A percentile compares a stretch with the other conserved stretches of the same genome.
These are phyloP conservation scores for Metschnikowia lochheadii DNA, from an alignment of 805 yeast species.

Conservation along the genomic window DNA sequence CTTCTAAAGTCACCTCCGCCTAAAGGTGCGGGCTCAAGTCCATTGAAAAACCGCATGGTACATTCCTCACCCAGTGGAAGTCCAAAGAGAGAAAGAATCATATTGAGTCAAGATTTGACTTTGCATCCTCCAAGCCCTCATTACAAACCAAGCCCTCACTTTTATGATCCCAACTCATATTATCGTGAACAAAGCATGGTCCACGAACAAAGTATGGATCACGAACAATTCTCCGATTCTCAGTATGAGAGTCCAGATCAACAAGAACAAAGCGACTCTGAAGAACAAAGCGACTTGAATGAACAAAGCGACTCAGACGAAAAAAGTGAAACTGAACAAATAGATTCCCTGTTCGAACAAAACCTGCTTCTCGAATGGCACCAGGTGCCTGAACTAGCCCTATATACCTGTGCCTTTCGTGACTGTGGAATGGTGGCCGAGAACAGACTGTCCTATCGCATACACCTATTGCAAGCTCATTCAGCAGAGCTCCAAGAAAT, in stretches of 20 bases:
- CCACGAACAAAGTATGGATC: too few species aligned
- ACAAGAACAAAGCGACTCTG: neutral
- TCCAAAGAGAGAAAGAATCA: neutral
- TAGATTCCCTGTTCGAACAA: conserved; percentile 7
- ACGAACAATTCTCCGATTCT: too few species aligned
- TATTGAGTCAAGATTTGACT: neutral
- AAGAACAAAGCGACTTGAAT: neutral
- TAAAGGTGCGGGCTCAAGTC: neutral
- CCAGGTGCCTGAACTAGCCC: neutral
- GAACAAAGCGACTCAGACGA: neutral
- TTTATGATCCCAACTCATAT: too few species aligned
- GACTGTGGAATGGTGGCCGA: conserved; percentile 8
- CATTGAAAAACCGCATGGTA: neutral
- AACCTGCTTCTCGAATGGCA: conserved; percentile 9
- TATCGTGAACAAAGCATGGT: too few species aligned
- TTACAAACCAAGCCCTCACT: too few species aligned
- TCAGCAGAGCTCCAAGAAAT: conserved; percentile 10
- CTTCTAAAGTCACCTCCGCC: neutral
- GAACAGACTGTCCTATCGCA: conserved; percentile 9
- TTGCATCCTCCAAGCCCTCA: neutral
- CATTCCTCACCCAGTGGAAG: neutral
- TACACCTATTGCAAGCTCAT: conserved; percentile 12
- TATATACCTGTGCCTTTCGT: conserved; percentile 14
- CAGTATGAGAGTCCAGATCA: too few species aligned
- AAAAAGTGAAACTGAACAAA: neutral